A percentile compares a stretch with the other conserved stretches of the same genome.
Conservation (phyloP, 1,139 yeast genomes). For the Hyphopichia khmerensis region DNA sequence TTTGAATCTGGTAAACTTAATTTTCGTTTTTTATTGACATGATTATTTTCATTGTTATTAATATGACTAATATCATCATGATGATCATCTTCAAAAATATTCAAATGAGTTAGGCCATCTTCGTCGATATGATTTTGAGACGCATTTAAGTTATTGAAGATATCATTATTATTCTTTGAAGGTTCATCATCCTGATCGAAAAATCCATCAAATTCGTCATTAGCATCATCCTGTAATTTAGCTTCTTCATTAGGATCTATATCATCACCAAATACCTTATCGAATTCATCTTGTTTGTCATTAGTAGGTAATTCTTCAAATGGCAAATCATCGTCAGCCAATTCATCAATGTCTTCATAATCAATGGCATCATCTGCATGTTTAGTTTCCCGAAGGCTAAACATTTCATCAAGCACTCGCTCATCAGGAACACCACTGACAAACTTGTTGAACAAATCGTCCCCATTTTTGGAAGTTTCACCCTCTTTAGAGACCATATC, state of each 20-base stretch:
- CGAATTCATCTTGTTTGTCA: constrained; percentile 8
- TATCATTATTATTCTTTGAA: constrained; percentile 8
- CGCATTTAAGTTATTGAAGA: constrained; percentile 19
- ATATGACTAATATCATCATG: too few species aligned
- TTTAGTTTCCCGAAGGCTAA: constrained; percentile 39
- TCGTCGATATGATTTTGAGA: too few species aligned
- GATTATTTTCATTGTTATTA: too few species aligned
- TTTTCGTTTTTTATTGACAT: constrained; percentile 17
- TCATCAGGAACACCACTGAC: constrained; percentile 27
- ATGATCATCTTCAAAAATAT: constrained; percentile 28
- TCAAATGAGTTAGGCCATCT: constrained; percentile 33
- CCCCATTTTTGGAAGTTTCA: too few species aligned
- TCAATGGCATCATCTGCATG: constrained; percentile 96
- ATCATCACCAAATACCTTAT: constrained; percentile 13
- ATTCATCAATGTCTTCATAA: constrained; percentile 91
- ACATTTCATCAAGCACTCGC: constrained; percentile 39
- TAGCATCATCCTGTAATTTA: constrained; percentile 33
- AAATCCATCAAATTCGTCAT: constrained; percentile 49
- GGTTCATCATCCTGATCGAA: constrained; percentile 37
- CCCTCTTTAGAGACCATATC: too few species aligned
- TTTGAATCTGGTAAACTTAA: constrained; percentile 21
- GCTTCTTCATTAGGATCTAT: constrained; percentile 29
- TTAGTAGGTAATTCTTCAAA: constrained; percentile 33
- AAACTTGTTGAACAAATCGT: constrained; percentile 1
- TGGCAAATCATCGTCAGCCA: constrained; percentile 71